Evolutionary conservation across 2,329 filamentous ascomycete genomes (phyloP).

Genomic region (Fusarium mundagurra): DNA sequence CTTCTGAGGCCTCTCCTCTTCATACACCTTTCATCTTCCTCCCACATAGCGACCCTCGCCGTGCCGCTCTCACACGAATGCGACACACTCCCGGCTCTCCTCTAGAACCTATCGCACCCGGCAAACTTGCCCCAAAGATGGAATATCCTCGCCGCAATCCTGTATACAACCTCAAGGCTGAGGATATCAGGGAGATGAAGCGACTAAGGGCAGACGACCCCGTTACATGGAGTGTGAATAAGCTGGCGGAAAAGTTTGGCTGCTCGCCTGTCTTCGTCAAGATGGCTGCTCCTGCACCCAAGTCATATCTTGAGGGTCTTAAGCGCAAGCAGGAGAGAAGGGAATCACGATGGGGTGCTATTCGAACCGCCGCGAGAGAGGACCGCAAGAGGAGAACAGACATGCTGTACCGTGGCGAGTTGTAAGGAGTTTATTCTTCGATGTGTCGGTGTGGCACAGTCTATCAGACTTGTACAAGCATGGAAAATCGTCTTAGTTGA

Average conservation of each 20-base stretch:
- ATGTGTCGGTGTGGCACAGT: neutral
- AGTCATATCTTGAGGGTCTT: slow-evolving; percentile 59
- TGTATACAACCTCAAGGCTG: slow-evolving; percentile 62
- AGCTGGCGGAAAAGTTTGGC: slow-evolving; percentile 63
- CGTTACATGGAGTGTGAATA: slow-evolving; percentile 62
- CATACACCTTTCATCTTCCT: slow-evolving; percentile 76
- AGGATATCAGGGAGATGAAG: slow-evolving; percentile 70
- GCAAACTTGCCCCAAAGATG: slow-evolving; percentile 50
- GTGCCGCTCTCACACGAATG: slow-evolving; percentile 58
- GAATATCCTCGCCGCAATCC: slow-evolving; percentile 50
- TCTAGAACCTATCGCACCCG: slow-evolving; percentile 21
- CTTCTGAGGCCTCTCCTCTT: slow-evolving; percentile 64
- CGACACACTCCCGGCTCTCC: slow-evolving; percentile 49
- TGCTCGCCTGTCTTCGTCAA: slow-evolving; percentile 67
- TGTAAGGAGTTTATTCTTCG: slow-evolving; percentile 48
- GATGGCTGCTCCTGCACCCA: slow-evolving; percentile 63
- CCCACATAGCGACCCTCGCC: slow-evolving; percentile 64
- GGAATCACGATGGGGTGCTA: slow-evolving; percentile 67
- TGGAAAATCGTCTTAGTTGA: slow-evolving; percentile 24
- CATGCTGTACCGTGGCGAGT: slow-evolving; percentile 62
- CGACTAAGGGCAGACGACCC: slow-evolving; percentile 64
- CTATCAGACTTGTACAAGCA: slow-evolving; percentile 37
- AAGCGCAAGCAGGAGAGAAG: slow-evolving; percentile 57
- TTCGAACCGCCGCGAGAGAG: slow-evolving; percentile 62
- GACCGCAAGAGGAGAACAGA: slow-evolving; percentile 64